Percentiles rank a stretch among this genome's conserved stretches.
Evolutionary conservation across 371 early-diverging fungal genomes (phyloP).

Genomic region (Smittium culicis): DNA sequence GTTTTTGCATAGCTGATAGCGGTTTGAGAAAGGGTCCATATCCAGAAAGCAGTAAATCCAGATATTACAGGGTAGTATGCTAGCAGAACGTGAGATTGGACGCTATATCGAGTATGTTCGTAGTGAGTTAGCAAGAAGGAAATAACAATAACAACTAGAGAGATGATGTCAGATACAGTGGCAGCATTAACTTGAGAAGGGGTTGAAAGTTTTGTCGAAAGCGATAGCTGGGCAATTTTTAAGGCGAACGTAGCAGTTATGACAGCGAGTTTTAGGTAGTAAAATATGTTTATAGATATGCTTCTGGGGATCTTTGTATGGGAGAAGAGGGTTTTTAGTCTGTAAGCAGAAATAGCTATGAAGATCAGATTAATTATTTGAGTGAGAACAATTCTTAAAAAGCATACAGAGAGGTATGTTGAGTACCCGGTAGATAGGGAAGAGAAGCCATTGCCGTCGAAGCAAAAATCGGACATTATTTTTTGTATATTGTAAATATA

Average conservation of each 20-base stretch:
- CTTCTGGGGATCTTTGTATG: slow-evolving; percentile 12
- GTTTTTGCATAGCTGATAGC: too few species aligned
- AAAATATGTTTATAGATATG: slow-evolving; percentile 19
- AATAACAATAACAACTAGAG: slow-evolving; percentile 18
- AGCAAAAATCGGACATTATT: too few species aligned
- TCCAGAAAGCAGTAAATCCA: slow-evolving; percentile 33
- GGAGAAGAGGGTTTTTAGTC: slow-evolving; percentile 11
- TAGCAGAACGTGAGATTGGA: slow-evolving; percentile 49
- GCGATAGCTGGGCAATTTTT: slow-evolving; percentile 14
- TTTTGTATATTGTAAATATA: too few species aligned
- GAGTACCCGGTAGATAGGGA: background rate
- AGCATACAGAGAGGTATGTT: slow-evolving; percentile 14
- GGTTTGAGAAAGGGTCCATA: slow-evolving; percentile 40
- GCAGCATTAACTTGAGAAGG: background rate
- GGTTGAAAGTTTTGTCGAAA: slow-evolving; percentile 13
- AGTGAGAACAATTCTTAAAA: slow-evolving; percentile 21
- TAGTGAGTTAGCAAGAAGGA: slow-evolving; percentile 44
- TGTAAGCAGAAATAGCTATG: slow-evolving; percentile 20
- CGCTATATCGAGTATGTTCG: slow-evolving; percentile 48
- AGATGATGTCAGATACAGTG: background rate
- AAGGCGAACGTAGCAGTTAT: slow-evolving; percentile 15
- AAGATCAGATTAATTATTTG: slow-evolving; percentile 17
- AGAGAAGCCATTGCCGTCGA: too few species aligned
- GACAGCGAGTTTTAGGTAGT: slow-evolving; percentile 17
- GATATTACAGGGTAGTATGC: slow-evolving; percentile 55